Evolutionary conservation across 164 flowering plant species (phyloP).

Genomic region (Vitis rupestris): DNA sequence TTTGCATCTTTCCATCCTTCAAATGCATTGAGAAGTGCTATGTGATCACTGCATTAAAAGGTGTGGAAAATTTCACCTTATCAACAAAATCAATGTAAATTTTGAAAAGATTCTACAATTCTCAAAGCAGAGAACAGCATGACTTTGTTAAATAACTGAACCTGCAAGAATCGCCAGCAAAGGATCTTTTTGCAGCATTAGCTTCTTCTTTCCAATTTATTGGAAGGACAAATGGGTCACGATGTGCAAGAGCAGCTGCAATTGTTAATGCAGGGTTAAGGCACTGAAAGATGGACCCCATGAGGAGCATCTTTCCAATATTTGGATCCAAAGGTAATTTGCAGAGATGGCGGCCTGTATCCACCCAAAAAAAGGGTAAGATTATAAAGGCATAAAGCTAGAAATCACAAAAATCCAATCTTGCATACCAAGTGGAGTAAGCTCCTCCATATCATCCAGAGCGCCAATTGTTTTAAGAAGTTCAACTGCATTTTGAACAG

Average conservation of each 20-base stretch:
- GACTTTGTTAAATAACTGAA: constrained; percentile 19
- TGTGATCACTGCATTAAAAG: constrained; percentile 75
- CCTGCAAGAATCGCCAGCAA: constrained; percentile 99
- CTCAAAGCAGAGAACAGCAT: constrained; percentile 2
- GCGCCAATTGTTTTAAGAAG: constrained; percentile 94
- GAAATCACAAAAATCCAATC: not conserved
- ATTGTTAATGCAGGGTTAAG: constrained; percentile 90
- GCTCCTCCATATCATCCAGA: constrained; percentile 79
- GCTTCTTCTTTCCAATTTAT: constrained; percentile 89
- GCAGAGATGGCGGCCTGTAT: constrained; percentile 86
- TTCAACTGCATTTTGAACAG: constrained; percentile 91
- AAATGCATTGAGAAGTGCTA: constrained; percentile 93
- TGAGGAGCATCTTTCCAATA: constrained; percentile 95
- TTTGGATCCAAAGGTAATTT: constrained; percentile 92
- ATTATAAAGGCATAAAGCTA: not conserved
- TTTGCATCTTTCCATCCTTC: constrained; percentile 90
- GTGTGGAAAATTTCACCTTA: not conserved
- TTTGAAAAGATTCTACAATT: constrained; percentile 3
- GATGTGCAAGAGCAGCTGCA: constrained; percentile 94
- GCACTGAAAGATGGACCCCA: constrained; percentile 93
- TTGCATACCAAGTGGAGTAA: constrained; percentile 82
- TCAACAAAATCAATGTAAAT: not conserved
- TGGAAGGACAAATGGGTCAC: constrained; percentile 92
- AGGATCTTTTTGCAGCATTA: constrained; percentile 85
- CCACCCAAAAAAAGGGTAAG: not conserved